These are phyloP conservation scores for Neurospora sp. DNA, from an alignment of 495 filamentous ascomycete species.

Conservation along the genomic window DNA sequence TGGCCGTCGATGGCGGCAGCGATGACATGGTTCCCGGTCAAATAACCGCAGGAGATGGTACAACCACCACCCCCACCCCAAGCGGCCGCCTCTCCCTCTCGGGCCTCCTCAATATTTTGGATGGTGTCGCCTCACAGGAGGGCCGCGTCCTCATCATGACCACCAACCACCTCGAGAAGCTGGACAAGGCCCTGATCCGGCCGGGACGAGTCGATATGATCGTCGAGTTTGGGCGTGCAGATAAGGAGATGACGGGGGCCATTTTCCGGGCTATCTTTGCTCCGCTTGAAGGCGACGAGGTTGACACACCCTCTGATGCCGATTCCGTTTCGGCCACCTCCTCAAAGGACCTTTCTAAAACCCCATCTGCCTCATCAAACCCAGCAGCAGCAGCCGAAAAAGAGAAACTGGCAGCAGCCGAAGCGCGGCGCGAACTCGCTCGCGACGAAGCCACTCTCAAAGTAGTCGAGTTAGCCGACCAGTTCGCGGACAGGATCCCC, in stretches of 20 bases:
- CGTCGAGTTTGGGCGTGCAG: slow-evolving; percentile 51
- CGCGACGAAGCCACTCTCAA: slow-evolving; percentile 29
- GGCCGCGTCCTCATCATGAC: slow-evolving; percentile 79
- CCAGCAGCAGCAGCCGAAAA: slow-evolving; percentile 15
- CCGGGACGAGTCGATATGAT: slow-evolving; percentile 71
- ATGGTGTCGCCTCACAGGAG: slow-evolving; percentile 69
- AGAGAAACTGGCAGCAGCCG: slow-evolving; percentile 2
- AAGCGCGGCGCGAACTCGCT: slow-evolving; percentile 19
- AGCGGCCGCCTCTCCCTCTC: slow-evolving; percentile 56
- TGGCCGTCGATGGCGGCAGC: slow-evolving; percentile 38
- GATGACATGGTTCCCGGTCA: slow-evolving; percentile 21
- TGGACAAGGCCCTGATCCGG: slow-evolving; percentile 67
- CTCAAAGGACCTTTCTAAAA: not conserved
- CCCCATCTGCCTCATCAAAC: too few species aligned
- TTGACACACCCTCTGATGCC: slow-evolving; percentile 3
- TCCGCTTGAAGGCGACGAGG: slow-evolving; percentile 31
- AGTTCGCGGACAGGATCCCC: slow-evolving; percentile 35
- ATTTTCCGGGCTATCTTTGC: slow-evolving; percentile 42
- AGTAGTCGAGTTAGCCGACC: slow-evolving; percentile 27
- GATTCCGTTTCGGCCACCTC: slow-evolving; percentile 2
- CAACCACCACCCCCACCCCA: slow-evolving; percentile 2
- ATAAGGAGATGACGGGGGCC: slow-evolving; percentile 31
- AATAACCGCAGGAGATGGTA: slow-evolving; percentile 12
- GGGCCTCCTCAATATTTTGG: slow-evolving; percentile 67
- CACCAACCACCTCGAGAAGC: slow-evolving; percentile 66